phyloP scores from a whole-genome alignment of 2,329 filamentous ascomycete genomes.

The Ophiocordyceps camponoti-rufipedis region DNA sequence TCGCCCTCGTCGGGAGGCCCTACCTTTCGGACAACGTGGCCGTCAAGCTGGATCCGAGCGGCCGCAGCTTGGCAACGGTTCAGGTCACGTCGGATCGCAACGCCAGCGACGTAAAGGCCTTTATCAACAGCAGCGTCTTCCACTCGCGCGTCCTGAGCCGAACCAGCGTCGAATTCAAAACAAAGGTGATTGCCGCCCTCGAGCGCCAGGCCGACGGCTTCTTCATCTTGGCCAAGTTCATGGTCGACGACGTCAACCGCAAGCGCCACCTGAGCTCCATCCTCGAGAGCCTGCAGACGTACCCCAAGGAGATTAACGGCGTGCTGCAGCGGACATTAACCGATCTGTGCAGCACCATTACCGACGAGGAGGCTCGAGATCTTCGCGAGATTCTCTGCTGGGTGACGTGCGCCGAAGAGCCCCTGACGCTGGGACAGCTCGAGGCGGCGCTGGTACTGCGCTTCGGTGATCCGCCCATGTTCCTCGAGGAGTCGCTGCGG shows the following conservation, averaged over 20 bases:
- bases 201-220: conserved; percentile 24
- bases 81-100: conserved; percentile 24
- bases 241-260: conserved; percentile 28
- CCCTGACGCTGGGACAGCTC: conserved; percentile 23
- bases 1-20: conserved; percentile 23
- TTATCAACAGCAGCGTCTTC: conserved; percentile 21
- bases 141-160: conserved; percentile 18
- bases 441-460: conserved; percentile 23
- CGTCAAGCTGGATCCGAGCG: conserved; percentile 14
- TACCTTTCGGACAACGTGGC: conserved; percentile 20
- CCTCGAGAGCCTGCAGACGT: conserved; percentile 22
- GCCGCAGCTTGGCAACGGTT: conserved; percentile 18
- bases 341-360: conserved; percentile 20
- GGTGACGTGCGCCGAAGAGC: conserved; percentile 24
- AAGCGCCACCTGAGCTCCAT: conserved; percentile 25
- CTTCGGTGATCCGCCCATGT: conserved; percentile 21
- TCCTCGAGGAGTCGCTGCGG: conserved; percentile 22
- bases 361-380: conserved; percentile 18
- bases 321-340: conserved; percentile 22
- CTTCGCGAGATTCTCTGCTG: conserved; percentile 28
- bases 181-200: conserved; percentile 20
- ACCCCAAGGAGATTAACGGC: conserved; percentile 24
- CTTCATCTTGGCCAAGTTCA: conserved; percentile 30
- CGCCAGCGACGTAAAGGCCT: conserved; percentile 20
- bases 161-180: conserved; percentile 13